These are phyloP conservation scores for Saccharomycopsis vini DNA, from an alignment of 805 yeast genomes.

Conservation along the genomic window DNA sequence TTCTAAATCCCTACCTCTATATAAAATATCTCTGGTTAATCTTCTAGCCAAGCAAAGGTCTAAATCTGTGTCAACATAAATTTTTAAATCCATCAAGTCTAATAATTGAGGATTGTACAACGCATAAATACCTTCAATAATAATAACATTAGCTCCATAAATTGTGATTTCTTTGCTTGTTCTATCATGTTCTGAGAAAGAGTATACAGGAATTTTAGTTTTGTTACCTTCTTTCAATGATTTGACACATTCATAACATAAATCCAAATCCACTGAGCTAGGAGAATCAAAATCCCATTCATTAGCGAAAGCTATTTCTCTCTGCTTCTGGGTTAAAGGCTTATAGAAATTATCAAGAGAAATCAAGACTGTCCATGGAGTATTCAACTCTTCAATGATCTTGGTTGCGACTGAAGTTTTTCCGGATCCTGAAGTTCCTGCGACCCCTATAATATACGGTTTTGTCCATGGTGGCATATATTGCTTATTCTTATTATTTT, in stretches of 20 bases:
- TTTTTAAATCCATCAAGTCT: conserved; percentile 73
- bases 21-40: conserved; percentile 74
- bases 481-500: conserved; percentile 10
- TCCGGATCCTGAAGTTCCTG: conserved; percentile 85
- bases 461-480: conserved; percentile 84
- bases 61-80: conserved; percentile 88
- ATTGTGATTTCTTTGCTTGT: conserved; percentile 60
- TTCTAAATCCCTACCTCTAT: conserved; percentile 73
- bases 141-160: conserved; percentile 90
- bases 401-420: conserved; percentile 85
- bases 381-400: conserved; percentile 67
- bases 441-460: conserved; percentile 81
- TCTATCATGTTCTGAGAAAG: conserved; percentile 55
- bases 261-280: conserved; percentile 70
- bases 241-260: conserved; percentile 52
- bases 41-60: conserved; percentile 90
- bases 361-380: conserved; percentile 89
- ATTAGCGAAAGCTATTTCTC: conserved; percentile 53
- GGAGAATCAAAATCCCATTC: conserved; percentile 87
- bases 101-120: conserved; percentile 60
- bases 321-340: conserved; percentile 56
- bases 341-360: conserved; percentile 88
- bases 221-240: conserved; percentile 63
- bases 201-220: conserved; percentile 58
- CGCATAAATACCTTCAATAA: conserved; percentile 87